Evolutionary conservation across 2,329 filamentous ascomycete species (phyloP).

Genomic region (Hypoxylon sp.): DNA sequence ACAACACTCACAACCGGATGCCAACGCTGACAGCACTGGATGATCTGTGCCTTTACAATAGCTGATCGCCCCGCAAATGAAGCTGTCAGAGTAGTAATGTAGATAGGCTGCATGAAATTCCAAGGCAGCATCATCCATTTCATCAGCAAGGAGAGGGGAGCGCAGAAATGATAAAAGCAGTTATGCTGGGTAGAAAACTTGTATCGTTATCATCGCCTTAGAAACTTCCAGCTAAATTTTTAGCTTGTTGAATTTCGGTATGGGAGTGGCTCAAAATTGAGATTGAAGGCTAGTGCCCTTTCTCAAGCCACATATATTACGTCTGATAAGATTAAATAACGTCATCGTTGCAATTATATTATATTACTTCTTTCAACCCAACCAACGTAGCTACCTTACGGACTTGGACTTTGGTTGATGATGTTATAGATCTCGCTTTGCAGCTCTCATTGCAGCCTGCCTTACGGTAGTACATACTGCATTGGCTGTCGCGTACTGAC

Average conservation of each 20-base stretch:
- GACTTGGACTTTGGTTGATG: slow-evolving; percentile 9
- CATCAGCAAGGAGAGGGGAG: slow-evolving; percentile 2
- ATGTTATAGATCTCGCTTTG: slow-evolving; percentile 3
- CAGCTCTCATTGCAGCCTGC: slow-evolving; percentile 1
- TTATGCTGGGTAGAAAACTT: background rate
- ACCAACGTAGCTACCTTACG: background rate
- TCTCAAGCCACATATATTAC: slow-evolving; percentile 41
- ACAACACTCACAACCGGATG: slow-evolving; percentile 32
- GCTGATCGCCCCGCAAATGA: slow-evolving; percentile 37
- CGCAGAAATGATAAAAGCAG: background rate
- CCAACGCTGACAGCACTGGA: slow-evolving; percentile 18
- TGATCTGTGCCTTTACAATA: slow-evolving; percentile 35
- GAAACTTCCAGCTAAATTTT: slow-evolving; percentile 4
- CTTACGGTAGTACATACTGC: slow-evolving; percentile 4
- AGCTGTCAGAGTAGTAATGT: slow-evolving; percentile 35
- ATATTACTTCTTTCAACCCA: slow-evolving; percentile 20
- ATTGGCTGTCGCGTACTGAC: background rate
- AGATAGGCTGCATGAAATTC: slow-evolving; percentile 35
- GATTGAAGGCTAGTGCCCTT: background rate
- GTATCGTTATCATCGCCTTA: background rate
- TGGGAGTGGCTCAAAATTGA: slow-evolving; percentile 16
- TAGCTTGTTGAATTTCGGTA: slow-evolving; percentile 3
- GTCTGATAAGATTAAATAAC: slow-evolving; percentile 38
- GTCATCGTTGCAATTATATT: slow-evolving; percentile 34
- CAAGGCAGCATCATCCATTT: slow-evolving; percentile 21